These are phyloP conservation scores for Cryomyces minteri DNA, from an alignment of 495 filamentous ascomycete genomes.

Conservation along the genomic window DNA sequence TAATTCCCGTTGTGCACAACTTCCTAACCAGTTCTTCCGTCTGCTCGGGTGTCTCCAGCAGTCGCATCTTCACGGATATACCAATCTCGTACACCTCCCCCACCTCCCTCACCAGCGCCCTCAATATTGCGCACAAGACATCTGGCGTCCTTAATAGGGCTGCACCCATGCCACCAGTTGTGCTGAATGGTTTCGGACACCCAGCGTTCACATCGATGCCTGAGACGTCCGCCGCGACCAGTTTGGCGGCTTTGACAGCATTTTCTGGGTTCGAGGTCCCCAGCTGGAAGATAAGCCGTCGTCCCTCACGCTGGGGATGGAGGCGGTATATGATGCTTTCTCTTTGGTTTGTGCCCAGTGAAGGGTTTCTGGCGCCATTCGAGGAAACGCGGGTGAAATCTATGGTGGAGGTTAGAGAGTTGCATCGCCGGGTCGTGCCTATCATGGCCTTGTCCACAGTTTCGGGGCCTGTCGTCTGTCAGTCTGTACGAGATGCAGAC, in stretches of 20 bases:
- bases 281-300: conserved; percentile 71
- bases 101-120: conserved; percentile 62
- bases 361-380: conserved; percentile 32
- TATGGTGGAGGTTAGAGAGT: conserved; percentile 53
- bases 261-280: conserved; percentile 64
- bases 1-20: conserved; percentile 72
- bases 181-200: conserved; percentile 92
- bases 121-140: conserved; percentile 59
- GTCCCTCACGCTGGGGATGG: conserved; percentile 53
- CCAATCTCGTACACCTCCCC: conserved; percentile 60
- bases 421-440: conserved; percentile 57
- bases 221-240: conserved; percentile 71
- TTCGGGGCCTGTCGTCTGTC: conserved; percentile 46
- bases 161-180: conserved; percentile 83
- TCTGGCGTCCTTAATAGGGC: conserved; percentile 73
- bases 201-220: conserved; percentile 96
- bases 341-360: conserved; percentile 21
- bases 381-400: conserved; percentile 68
- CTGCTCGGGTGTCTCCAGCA: conserved; percentile 54
- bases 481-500: not conserved
- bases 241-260: conserved; percentile 63
- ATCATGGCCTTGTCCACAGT: conserved; percentile 83
- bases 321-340: conserved; percentile 71
- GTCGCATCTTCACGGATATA: conserved; percentile 86
- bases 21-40: conserved; percentile 58